phyloP scores from a whole-genome alignment of 208 protist species.

The Trichomonas vaginalis region DNA sequence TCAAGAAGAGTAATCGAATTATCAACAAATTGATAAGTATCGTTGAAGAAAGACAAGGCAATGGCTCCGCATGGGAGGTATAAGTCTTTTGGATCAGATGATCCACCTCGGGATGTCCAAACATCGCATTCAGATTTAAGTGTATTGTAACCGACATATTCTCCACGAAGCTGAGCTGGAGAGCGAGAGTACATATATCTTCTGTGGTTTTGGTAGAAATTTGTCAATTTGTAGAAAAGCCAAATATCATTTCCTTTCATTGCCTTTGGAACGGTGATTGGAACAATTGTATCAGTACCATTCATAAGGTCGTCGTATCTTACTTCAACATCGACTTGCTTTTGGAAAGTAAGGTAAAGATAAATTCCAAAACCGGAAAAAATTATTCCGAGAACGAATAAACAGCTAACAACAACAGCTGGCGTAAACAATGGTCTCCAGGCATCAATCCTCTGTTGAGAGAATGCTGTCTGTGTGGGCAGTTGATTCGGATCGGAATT shows the following conservation, averaged over 20 bases:
- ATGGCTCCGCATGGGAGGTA: not conserved
- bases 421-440: not conserved
- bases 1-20: not conserved
- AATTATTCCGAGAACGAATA: not conserved
- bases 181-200: conserved; percentile 48
- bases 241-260: conserved; percentile 49
- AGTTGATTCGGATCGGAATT: not conserved
- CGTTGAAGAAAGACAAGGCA: not conserved
- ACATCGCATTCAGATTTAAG: not conserved
- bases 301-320: not conserved
- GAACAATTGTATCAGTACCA: conserved; percentile 38
- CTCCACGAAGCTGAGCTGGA: not conserved
- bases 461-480: not conserved
- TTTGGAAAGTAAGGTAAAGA: not conserved
- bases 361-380: not conserved
- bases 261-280: not conserved
- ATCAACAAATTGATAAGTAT: not conserved
- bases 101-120: not conserved
- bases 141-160: not conserved
- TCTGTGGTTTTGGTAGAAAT: conserved; percentile 93
- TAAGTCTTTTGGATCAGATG: not conserved
- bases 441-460: not conserved
- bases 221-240: conserved; percentile 83
- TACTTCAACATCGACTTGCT: not conserved
- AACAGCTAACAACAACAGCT: not conserved